Evolutionary conservation across 2,329 filamentous ascomycete species (phyloP), one percentile per base, ranked within the genome.

Genomic region (Diaporthe vaccinii): DNA sequence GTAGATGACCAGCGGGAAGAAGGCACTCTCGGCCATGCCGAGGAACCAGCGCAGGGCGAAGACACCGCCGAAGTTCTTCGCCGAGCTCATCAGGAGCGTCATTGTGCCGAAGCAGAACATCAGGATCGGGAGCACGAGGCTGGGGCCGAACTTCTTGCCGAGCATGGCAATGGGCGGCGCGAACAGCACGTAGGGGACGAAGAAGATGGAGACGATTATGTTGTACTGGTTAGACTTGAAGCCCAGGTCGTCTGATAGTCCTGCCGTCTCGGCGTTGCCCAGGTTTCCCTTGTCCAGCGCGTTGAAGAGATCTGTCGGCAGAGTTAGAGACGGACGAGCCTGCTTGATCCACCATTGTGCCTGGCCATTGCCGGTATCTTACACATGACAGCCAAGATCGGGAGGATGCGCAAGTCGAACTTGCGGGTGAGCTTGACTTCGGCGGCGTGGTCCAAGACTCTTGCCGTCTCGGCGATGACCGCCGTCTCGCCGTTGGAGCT

Each of bases 111-210:
- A 95, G 53, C 82, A 86, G 77, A 92, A 87, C 93, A 95, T 94
- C 83, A 94, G 71, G 58, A 82, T 69, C 0, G 92, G 92, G 12
- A 95, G 84, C 14, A 93, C 91, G 25, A 89, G 86, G 74, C 90
- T 87, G 0, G 93, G 91, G 0, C 92, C 92, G 79, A 88, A 93
- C 76, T 89, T 91, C 84, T 94, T 95, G 72, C 92, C 93, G 6
- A 93, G 80, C 84, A 95, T 92, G 70, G 85, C 84, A 22, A 94
- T 83, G 2, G 91, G 90, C 0, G 92, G 92, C 2, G 92, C 93
- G 72, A 91, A 93, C 4, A 95, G 80, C 49, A 94, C 93, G 81
- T 93, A 95, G 0, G 93, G 93, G 9, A 94, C 86, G 82, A 93
- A 95, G 84, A 95, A 95, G 74, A 94, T 91, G 70, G 88, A 89